These are phyloP conservation scores for Lactuca saligna DNA, from an alignment of 129 eudicot species.

Conservation along the genomic window DNA sequence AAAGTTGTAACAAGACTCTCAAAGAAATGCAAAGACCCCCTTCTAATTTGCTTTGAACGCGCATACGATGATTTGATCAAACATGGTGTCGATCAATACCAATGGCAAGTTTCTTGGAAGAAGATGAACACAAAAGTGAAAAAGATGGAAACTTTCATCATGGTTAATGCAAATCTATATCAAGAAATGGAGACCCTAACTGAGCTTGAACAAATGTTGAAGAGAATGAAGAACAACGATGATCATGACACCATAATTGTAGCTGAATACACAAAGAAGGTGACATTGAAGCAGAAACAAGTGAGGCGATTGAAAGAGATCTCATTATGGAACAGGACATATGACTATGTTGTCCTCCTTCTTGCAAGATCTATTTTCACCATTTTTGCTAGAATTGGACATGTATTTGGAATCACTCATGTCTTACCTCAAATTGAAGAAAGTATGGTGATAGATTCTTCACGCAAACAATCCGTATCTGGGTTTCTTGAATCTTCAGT, in stretches of 20 bases:
- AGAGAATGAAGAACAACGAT: constrained; percentile 53
- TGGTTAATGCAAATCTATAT: constrained; percentile 51
- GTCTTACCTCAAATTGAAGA: constrained; percentile 44
- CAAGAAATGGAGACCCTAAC: constrained; percentile 76
- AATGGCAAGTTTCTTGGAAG: constrained; percentile 66
- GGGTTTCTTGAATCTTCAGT: constrained; percentile 50
- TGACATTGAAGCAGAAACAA: constrained; percentile 57
- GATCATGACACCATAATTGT: constrained; percentile 43
- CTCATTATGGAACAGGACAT: constrained; percentile 72
- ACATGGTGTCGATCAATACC: constrained; percentile 52
- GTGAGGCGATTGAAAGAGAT: constrained; percentile 61
- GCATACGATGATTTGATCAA: constrained; percentile 53
- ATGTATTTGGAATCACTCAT: constrained; percentile 56
- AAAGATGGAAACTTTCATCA: constrained; percentile 67
- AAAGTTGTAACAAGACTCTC: constrained; percentile 60
- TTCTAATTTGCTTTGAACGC: constrained; percentile 53
- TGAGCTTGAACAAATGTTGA: constrained; percentile 72
- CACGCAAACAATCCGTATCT: constrained; percentile 39
- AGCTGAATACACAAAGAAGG: constrained; percentile 48
- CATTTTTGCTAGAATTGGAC: constrained; percentile 55
- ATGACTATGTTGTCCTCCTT: constrained; percentile 58
- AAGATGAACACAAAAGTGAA: constrained; percentile 64
- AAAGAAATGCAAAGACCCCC: constrained; percentile 58
- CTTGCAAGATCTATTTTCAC: constrained; percentile 67
- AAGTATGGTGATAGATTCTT: constrained; percentile 32